Evolutionary conservation across 495 filamentous ascomycete species (phyloP), one percentile per base, ranked within the genome.

Genomic region (Podospora comata): DNA sequence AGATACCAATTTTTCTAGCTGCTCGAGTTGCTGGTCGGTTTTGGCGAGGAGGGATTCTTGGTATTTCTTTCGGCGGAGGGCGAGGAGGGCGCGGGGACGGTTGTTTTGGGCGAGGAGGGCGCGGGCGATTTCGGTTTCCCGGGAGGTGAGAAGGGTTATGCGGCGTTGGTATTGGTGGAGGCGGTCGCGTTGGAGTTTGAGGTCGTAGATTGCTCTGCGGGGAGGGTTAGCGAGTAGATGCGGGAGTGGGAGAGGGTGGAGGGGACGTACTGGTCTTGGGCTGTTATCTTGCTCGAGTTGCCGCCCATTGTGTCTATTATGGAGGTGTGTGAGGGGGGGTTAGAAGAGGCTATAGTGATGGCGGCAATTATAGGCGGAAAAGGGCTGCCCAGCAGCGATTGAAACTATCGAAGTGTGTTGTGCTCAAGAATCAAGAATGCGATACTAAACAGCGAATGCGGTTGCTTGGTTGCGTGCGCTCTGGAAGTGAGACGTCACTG

Each of bases 161-260:
- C 91, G 91, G 68, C 89, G 88, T 77, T 96, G 93, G 80, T 99
- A 97, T 73, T 96, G 91, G 70, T 93, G 92, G 2, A 98, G 91
- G 73, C 91, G 93, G 84, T 99, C 95, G 76, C 95, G 94, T 80
- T 99, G 96, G 81, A 89, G 91, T 79, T 98, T 98, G 77, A 99
- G 88, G 81, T 98, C 93, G 67, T 97, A 90, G 78, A 98, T 97
- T 48, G 95, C 95, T 72, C 82, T 82, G 62, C 1, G 23, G n/a
- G 27, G 27, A 18, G 20, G 2, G 60, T 62, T 30, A 62, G 60
- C 9, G 30, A 30, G 60, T 19, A 4, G 7, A 5, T 18, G n/a
- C 4, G 60, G 67, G 61, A 59, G 30, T 19, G 27, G 23, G 26
- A 20, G 4, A 26, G 23, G 23, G 57, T 60, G 55, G 30, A 60